Evolutionary conservation across 306 rosid species (phyloP).

Genomic region (Malus orientalis): DNA sequence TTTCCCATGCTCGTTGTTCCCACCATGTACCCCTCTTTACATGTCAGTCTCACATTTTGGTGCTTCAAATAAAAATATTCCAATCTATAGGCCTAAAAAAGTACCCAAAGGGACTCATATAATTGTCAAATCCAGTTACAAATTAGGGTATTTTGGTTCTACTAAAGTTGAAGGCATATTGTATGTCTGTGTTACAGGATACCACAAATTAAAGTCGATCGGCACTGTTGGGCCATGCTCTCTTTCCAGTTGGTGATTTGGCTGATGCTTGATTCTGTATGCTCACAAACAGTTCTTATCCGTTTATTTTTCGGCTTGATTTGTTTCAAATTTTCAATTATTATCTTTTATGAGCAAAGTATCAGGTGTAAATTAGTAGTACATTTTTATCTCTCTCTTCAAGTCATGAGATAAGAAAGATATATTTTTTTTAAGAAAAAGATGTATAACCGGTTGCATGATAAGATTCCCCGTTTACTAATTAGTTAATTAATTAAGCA

Average conservation of each 20-base stretch:
- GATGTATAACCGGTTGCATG: too few relatives aligned
- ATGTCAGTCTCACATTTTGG: conserved; percentile 13
- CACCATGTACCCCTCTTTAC: conserved; percentile 1
- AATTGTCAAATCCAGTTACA: background rate
- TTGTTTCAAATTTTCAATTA: background rate
- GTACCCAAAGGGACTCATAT: background rate
- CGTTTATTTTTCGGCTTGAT: background rate
- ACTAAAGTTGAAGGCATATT: background rate
- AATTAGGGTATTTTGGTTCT: background rate
- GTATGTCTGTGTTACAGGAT: background rate
- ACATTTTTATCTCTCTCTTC: too few relatives aligned
- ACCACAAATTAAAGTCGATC: background rate
- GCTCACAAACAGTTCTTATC: too few relatives aligned
- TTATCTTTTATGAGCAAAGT: background rate
- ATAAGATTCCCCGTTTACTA: too few relatives aligned
- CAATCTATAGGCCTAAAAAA: background rate
- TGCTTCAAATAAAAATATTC: conserved; percentile 11
- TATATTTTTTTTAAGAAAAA: too few relatives aligned
- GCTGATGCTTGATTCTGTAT: background rate
- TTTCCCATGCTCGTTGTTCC: conserved; percentile 5
- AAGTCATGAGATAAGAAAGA: too few relatives aligned
- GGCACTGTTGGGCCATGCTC: background rate
- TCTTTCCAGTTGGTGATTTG: background rate
- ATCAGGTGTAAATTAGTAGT: too few relatives aligned
- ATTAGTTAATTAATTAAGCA: too few relatives aligned